These are phyloP conservation scores for Bruguiera sexangula DNA, from an alignment of 345 rosid species.

Conservation along the genomic window DNA sequence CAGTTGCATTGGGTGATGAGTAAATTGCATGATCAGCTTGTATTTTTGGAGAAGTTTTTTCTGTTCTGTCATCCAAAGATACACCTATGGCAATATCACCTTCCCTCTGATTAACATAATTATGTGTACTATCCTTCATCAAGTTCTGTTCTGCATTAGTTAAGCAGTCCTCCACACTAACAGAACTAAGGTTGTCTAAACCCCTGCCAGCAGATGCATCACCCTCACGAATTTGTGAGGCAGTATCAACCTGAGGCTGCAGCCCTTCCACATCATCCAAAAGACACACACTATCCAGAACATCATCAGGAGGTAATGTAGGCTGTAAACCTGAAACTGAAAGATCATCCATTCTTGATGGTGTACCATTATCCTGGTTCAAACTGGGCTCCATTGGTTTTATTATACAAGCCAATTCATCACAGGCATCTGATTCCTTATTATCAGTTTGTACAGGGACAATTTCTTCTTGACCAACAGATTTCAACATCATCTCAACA, in stretches of 20 bases:
- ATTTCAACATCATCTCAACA: conserved; percentile 91
- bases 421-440: conserved; percentile 60
- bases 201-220: conserved; percentile 37
- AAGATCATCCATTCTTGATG: conserved; percentile 35
- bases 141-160: conserved; percentile 22
- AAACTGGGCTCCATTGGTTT: conserved; percentile 67
- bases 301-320: conserved; percentile 30
- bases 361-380: conserved; percentile 34
- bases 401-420: conserved; percentile 65
- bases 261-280: conserved; percentile 35
- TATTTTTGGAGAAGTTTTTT: conserved; percentile 37
- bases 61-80: conserved; percentile 32
- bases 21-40: conserved; percentile 29
- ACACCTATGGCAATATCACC: conserved; percentile 26
- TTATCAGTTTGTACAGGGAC: conserved; percentile 40
- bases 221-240: conserved; percentile 29
- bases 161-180: conserved; percentile 24
- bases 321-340: conserved; percentile 27
- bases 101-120: conserved; percentile 24
- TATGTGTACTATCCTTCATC: conserved; percentile 10
- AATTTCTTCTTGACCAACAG: conserved; percentile 86
- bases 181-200: conserved; percentile 26
- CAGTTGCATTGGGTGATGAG: conserved; percentile 22
- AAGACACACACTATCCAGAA: conserved; percentile 32
- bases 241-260: conserved; percentile 38